These are phyloP conservation scores for Rhizoclosmatium sp. DNA, from an alignment of 192 early-diverging fungal genomes.

Conservation along the genomic window DNA sequence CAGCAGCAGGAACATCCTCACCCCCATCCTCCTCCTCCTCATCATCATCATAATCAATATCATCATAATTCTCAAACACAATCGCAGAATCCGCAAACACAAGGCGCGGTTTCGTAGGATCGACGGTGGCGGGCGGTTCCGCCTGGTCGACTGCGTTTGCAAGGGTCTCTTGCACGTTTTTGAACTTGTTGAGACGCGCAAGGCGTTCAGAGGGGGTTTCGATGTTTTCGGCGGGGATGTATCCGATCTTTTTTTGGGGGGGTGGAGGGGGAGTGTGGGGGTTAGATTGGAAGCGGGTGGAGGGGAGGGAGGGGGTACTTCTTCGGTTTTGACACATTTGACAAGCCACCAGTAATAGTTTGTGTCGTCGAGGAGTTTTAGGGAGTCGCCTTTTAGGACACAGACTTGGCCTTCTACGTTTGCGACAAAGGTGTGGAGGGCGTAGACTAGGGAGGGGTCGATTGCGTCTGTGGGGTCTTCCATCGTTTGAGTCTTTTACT, in stretches of 20 bases:
- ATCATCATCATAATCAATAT: constrained; percentile 52
- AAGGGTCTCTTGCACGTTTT: constrained; percentile 66
- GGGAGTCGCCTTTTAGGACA: constrained; percentile 78
- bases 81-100: constrained; percentile 45
- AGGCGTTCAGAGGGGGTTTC: constrained; percentile 85
- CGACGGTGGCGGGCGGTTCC: constrained; percentile 30
- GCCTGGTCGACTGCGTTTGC: constrained; percentile 8
- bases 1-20: background rate
- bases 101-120: constrained; percentile 39
- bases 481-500: background rate
- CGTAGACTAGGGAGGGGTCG: constrained; percentile 81
- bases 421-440: constrained; percentile 84
- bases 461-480: constrained; percentile 54
- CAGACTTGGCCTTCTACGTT: constrained; percentile 86
- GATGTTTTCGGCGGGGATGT: constrained; percentile 89
- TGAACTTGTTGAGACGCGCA: constrained; percentile 77
- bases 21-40: constrained; percentile 49
- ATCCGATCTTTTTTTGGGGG: constrained; percentile 69
- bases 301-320: constrained; percentile 50
- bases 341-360: constrained; percentile 85
- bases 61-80: constrained; percentile 51
- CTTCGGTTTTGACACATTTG: constrained; percentile 66
- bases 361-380: constrained; percentile 82
- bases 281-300: background rate
- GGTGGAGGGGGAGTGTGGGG: background rate